Evolutionary conservation across 495 filamentous ascomycete species (phyloP).

Genomic region (Penicillium antarcticum): DNA sequence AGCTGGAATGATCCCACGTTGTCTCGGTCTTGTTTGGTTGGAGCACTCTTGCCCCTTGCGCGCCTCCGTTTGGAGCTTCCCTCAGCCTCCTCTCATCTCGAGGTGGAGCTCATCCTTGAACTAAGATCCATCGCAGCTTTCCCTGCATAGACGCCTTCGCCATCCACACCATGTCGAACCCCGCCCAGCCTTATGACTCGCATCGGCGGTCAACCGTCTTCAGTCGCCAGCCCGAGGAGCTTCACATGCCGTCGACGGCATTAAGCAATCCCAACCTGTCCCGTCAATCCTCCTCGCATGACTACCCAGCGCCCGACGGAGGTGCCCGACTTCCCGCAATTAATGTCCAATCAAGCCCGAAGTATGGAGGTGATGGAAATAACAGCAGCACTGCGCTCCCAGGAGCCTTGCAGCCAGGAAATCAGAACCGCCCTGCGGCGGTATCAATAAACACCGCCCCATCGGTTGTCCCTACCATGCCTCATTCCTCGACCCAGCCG

Average conservation of each 20-base stretch:
- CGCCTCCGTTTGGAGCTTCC: neutral
- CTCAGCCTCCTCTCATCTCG: constrained; percentile 2
- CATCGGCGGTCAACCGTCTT: constrained; percentile 50
- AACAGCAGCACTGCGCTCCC: constrained; percentile 51
- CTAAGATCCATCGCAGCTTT: constrained; percentile 13
- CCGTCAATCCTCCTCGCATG: constrained; percentile 49
- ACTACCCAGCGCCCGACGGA: constrained; percentile 41
- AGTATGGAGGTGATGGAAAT: constrained; percentile 39
- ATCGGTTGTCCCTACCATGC: constrained; percentile 65
- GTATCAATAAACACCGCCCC: constrained; percentile 71
- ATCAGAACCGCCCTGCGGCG: constrained; percentile 57
- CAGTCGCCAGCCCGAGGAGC: constrained; percentile 63
- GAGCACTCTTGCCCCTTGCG: constrained; percentile 31
- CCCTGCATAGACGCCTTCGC: constrained; percentile 11
- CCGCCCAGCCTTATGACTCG: constrained; percentile 50
- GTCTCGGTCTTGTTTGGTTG: constrained; percentile 22
- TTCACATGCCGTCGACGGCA: constrained; percentile 68
- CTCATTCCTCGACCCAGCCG: constrained; percentile 59
- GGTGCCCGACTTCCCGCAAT: constrained; percentile 53
- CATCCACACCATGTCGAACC: constrained; percentile 40
- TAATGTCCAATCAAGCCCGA: constrained; percentile 62
- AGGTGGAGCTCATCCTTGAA: constrained; percentile 19
- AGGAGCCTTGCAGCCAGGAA: constrained; percentile 68
- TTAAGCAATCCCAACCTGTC: constrained; percentile 34
- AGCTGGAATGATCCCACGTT: constrained; percentile 12